Evolutionary conservation across 2,329 filamentous ascomycete species (phyloP), one percentile per base, ranked within the genome.

Genomic region (Diaporthe humulicola): DNA sequence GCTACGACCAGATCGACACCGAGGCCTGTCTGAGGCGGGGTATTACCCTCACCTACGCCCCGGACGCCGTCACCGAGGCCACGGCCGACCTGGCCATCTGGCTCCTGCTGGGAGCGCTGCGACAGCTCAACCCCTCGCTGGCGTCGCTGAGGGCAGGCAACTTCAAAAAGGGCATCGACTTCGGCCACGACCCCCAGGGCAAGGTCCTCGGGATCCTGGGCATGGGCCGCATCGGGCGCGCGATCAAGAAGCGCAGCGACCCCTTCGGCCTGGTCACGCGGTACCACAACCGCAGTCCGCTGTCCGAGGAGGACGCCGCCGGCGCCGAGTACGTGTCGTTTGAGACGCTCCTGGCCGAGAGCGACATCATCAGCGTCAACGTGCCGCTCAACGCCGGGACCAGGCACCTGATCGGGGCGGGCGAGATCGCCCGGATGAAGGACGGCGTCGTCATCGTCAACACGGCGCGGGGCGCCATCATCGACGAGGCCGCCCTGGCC

Each of bases 41-140:
- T 7, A 85, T 91, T 36, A 88, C 84, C 80, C 90, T 91, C 77
- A 90, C 88, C 81, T 91, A 90, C 76, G 85, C 86, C 0, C 79
- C 87, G 3, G 85, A 91, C 75, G 89, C 88, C 0, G 88, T 88
- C 0, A 85, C 88, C 0, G 86, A 91, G 73, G 87, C 88, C 2
- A 88, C 86, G 0, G 87, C 87, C 0, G 87, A 88, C 57, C 87
- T 88, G 84, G 85, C 88, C 14, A 76, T 83, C 38, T 84, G 83
- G 57, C 69, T 84, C 0, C 78, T 73, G 2, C 67, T 84, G 70
- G 86, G 85, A 1, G 79, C 85, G 1, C 77, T 90, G 28, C 85
- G 88, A 69, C 86, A 90, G 74, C 84, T 86, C 0, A 83, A 48
- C 17, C 78, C 4, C 78, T 80, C 1, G 83, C 83, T 3, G 85